Evolutionary conservation across 2,329 filamentous ascomycete genomes (phyloP).

Genomic region (Fusarium incarnatum): DNA sequence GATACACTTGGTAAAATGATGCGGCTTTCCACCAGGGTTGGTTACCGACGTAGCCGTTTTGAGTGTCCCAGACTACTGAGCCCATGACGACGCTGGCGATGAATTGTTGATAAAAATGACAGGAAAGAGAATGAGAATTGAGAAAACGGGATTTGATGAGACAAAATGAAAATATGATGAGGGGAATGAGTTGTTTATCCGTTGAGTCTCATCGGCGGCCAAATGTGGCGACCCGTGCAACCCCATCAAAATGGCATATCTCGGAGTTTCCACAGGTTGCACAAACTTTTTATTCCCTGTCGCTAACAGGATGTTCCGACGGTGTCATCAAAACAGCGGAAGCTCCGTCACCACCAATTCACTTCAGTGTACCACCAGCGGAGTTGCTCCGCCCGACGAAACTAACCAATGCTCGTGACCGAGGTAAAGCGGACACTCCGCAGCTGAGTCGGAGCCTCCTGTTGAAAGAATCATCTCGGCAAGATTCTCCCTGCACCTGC

Average conservation of each 20-base stretch:
- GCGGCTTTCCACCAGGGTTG: slow-evolving; percentile 61
- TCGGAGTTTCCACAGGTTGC: background rate
- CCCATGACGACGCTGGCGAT: slow-evolving; percentile 45
- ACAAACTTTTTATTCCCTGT: background rate
- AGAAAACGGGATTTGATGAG: background rate
- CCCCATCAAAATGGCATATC: background rate
- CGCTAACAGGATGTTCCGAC: accelerated
- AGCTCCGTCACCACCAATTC: background rate
- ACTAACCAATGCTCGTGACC: too few species aligned
- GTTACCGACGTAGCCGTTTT: slow-evolving; percentile 50
- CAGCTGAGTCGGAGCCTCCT: background rate
- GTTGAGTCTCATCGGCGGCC: background rate
- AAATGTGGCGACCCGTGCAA: slow-evolving; percentile 15
- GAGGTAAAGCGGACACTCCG: background rate
- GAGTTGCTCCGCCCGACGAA: background rate
- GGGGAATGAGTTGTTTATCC: slow-evolving; percentile 23
- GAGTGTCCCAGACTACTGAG: slow-evolving; percentile 48
- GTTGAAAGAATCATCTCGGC: background rate
- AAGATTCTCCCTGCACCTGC: background rate
- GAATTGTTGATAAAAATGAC: too few species aligned
- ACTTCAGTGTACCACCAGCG: too few species aligned
- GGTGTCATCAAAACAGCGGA: background rate
- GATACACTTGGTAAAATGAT: slow-evolving; percentile 66
- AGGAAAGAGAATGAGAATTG: too few species aligned
- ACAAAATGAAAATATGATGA: background rate